Base-by-base conservation (phyloP, 345 rosid species). In the Eucalyptus lansdowneana region DNA sequence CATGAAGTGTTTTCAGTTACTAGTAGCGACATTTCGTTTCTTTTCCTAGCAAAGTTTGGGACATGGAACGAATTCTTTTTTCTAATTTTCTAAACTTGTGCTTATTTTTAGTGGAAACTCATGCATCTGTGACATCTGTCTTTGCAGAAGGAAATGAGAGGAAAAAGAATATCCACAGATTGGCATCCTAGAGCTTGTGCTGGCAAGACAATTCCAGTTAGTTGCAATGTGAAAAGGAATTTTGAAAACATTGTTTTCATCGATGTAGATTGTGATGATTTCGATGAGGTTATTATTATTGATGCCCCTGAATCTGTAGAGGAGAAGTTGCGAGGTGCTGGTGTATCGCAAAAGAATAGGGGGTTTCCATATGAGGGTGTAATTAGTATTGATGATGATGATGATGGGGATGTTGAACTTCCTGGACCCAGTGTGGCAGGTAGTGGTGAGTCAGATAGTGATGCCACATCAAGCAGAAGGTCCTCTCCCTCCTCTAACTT, bases 351-450 rank as follows among this genome's bases (percentile, higher is more conserved):
- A 89, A 89, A 87, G 44, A 90, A 92, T 58, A 90, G 92, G 67
- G 89, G 89, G 37, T 89, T 91, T 51, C 90, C 94, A 87, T 90
- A 90, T 90, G 90, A 53, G 24, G 89, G 89, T 22, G 91, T 97
- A 53, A 94, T 97, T 89, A 91, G 94, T 91, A 92, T 97, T 92
- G 98, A 96, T 47, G 98, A 97, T 15, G 97, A 90, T 5, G 89
- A 87, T 80, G 87, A 91, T 6, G 81, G 81, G 88, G 88, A 88
- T 88, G 91, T 29, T 65, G 88, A 87, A 16, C 76, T 86, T 86
- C 90, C 91, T 15, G 91, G 90, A 67, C 51, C 88, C 85, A 87
- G 89, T 87, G 80, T 34, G 50, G 90, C 91, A 37, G 83, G 91
- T 88, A 91, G 80, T 88, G 86, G 62, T 56, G 92, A 90, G 34